Conservation (phyloP, 805 yeast genomes). For the Babjeviella inositovora region DNA sequence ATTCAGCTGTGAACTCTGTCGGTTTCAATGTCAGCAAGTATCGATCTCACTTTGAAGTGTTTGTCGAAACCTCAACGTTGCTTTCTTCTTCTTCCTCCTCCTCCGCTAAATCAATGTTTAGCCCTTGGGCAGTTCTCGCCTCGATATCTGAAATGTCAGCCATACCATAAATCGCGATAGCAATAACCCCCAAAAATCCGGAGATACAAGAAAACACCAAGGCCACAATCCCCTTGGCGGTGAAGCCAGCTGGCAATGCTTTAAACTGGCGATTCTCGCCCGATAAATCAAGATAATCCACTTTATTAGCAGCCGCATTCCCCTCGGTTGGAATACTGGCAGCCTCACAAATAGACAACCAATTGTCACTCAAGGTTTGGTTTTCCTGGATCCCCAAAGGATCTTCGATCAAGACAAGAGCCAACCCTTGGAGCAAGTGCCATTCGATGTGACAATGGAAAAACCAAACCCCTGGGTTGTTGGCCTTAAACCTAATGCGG, state of each 20-base stretch:
- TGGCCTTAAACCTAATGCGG: slow-evolving; percentile 76
- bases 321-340: slow-evolving; percentile 41
- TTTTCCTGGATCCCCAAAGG: slow-evolving; percentile 51
- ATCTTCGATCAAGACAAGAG: slow-evolving; percentile 67
- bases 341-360: slow-evolving; percentile 40
- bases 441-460: slow-evolving; percentile 99
- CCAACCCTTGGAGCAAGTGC: slow-evolving; percentile 94
- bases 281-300: slow-evolving; percentile 44
- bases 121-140: slow-evolving; percentile 37
- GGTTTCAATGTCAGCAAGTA: not conserved
- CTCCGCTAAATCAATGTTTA: slow-evolving; percentile 28
- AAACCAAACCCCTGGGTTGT: slow-evolving; percentile 96
- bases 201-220: slow-evolving; percentile 79
- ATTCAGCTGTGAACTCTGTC: slow-evolving; percentile 1
- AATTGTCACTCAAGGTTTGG: slow-evolving; percentile 49
- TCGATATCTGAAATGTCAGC: slow-evolving; percentile 65
- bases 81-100: slow-evolving; percentile 11
- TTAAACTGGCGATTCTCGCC: slow-evolving; percentile 62
- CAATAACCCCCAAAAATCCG: slow-evolving; percentile 67
- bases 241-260: slow-evolving; percentile 74
- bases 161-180: slow-evolving; percentile 74
- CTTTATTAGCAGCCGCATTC: slow-evolving; percentile 80
- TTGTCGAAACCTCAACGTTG: not conserved
- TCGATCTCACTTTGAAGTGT: too few species aligned
- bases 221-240: slow-evolving; percentile 90